Conservation (phyloP, 176 grass and related monocot genomes). For the Oryza punctata region DNA sequence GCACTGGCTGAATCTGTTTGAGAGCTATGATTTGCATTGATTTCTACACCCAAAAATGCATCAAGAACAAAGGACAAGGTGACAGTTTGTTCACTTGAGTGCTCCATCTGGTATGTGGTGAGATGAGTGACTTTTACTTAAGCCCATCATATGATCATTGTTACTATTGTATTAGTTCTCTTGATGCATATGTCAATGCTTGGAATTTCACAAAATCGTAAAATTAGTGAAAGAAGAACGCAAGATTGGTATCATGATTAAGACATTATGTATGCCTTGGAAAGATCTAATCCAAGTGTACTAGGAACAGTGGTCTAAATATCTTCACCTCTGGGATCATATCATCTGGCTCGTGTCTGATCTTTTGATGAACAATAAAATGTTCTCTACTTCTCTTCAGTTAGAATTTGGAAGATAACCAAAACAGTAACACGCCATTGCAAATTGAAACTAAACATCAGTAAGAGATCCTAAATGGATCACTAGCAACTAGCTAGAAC, state of each 20-base stretch:
- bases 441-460: not conserved
- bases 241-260: not conserved
- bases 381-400: not conserved
- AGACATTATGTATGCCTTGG: not conserved
- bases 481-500: not conserved
- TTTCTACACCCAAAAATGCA: slow-evolving; percentile 41
- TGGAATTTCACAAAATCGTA: not conserved
- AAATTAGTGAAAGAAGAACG: not conserved
- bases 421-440: not conserved
- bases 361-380: not conserved
- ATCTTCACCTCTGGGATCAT: not conserved
- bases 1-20: slow-evolving; percentile 14
- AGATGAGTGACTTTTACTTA: slow-evolving; percentile 42
- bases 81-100: slow-evolving; percentile 33
- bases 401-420: not conserved
- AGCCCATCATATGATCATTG: slow-evolving; percentile 22
- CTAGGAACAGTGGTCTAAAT: not conserved
- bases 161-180: not conserved
- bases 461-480: not conserved
- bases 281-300: not conserved
- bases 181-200: not conserved
- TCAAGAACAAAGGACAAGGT: slow-evolving; percentile 20
- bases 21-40: slow-evolving; percentile 43
- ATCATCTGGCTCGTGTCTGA: not conserved
- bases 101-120: slow-evolving; percentile 22